Evolutionary conservation across 805 yeast genomes (phyloP).

Genomic region (Wickerhamiella bombiphila): DNA sequence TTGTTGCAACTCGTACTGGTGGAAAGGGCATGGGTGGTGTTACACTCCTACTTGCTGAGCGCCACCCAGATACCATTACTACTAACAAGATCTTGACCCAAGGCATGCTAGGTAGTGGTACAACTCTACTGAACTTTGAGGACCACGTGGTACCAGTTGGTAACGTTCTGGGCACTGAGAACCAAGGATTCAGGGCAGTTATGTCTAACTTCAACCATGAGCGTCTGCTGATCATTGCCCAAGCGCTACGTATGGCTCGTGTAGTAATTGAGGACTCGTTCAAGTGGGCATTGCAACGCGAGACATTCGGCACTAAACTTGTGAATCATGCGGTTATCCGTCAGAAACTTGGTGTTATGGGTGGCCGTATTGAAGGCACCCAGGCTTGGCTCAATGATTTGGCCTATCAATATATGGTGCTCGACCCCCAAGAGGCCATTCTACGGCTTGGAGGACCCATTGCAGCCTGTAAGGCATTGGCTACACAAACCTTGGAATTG

Average conservation of each 20-base stretch:
- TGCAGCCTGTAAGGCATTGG: constrained; percentile 29
- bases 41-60: constrained; percentile 27
- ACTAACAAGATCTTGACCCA: constrained; percentile 28
- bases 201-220: constrained; percentile 33
- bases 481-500: constrained; percentile 28
- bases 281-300: constrained; percentile 28
- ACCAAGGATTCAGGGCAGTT: constrained; percentile 29
- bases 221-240: constrained; percentile 28
- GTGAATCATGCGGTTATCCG: constrained; percentile 30
- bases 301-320: constrained; percentile 29
- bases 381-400: constrained; percentile 28
- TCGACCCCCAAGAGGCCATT: constrained; percentile 25
- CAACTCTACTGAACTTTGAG: constrained; percentile 29
- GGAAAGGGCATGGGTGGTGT: constrained; percentile 27
- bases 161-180: constrained; percentile 27
- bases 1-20: constrained; percentile 33
- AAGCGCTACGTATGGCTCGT: constrained; percentile 27
- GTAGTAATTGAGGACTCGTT: constrained; percentile 27
- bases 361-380: constrained; percentile 27
- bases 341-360: constrained; percentile 30
- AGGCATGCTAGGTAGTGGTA: constrained; percentile 30
- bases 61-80: constrained; percentile 23
- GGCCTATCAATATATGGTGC: constrained; percentile 21
- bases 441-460: constrained; percentile 29
- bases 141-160: constrained; percentile 31